Evolutionary conservation across 2,329 filamentous ascomycete species (phyloP).

Genomic region (Colletotrichum sp.): DNA sequence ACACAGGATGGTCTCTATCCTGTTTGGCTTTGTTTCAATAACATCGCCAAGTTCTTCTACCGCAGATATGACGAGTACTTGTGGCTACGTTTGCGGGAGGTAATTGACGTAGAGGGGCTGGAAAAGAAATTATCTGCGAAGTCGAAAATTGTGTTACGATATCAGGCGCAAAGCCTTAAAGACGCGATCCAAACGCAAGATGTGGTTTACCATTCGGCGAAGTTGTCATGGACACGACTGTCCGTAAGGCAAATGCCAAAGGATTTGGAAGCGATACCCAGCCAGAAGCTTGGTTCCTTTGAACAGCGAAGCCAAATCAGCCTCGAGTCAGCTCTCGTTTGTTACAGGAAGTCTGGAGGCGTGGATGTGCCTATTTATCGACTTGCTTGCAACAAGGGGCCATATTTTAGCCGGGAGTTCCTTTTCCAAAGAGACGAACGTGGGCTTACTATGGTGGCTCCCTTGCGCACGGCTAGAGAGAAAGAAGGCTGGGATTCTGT

Average conservation of each 20-base stretch:
- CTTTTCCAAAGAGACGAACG: neutral
- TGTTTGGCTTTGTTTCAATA: neutral
- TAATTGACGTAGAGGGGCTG: neutral
- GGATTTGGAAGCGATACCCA: neutral
- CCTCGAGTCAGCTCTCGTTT: neutral
- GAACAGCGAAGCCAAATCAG: neutral
- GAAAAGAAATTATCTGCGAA: neutral
- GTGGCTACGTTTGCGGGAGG: neutral
- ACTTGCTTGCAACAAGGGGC: neutral
- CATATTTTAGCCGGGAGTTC: neutral
- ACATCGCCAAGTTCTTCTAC: neutral
- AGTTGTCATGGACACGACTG: neutral
- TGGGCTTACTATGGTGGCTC: neutral
- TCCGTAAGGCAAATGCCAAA: neutral
- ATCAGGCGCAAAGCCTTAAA: neutral
- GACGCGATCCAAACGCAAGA: neutral
- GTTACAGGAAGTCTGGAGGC: neutral
- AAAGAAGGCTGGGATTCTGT: neutral
- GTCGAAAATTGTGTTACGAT: neutral
- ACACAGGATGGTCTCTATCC: fast-evolving
- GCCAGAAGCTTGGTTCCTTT: neutral
- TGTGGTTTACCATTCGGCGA: neutral
- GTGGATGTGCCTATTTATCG: neutral
- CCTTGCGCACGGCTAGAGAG: neutral
- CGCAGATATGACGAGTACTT: neutral